A percentile compares a stretch with the other conserved stretches of the same genome.
Conservation (phyloP, 768 basidiomycete genomes). For the Psilocybe tampanensis region DNA sequence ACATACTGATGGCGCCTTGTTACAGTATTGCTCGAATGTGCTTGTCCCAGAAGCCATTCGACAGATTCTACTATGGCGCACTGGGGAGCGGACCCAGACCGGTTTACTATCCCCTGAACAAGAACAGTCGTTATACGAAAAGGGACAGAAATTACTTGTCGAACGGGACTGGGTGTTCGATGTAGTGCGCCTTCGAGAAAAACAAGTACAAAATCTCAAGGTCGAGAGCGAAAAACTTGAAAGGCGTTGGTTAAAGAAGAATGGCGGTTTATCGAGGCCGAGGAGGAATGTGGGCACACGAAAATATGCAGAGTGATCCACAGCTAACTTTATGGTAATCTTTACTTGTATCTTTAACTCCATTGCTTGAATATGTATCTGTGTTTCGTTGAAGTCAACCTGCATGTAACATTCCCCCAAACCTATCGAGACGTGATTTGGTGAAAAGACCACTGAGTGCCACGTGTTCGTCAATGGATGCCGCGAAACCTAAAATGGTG, state of each 20-base stretch:
- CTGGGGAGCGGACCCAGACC: constrained; percentile 53
- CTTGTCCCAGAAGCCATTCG: constrained; percentile 72
- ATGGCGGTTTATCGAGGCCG: constrained; percentile 14
- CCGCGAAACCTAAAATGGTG: not conserved
- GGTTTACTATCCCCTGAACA: constrained; percentile 52
- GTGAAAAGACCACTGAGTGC: constrained; percentile 3
- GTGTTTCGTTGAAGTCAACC: not conserved
- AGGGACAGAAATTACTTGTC: constrained; percentile 47
- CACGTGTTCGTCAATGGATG: constrained; percentile 10
- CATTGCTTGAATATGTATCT: not conserved
- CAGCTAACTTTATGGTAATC: not conserved
- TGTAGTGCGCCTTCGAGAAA: constrained; percentile 47
- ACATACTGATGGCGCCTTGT: not conserved
- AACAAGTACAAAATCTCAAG: constrained; percentile 22
- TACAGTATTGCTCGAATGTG: constrained; percentile 71
- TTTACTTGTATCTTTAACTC: not conserved
- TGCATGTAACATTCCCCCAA: too few relatives aligned
- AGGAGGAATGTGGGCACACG: constrained; percentile 24
- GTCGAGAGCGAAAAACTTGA: constrained; percentile 7
- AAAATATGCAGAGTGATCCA: constrained; percentile 28
- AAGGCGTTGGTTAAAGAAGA: not conserved
- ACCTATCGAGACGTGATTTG: too few relatives aligned
- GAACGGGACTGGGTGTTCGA: constrained; percentile 76
- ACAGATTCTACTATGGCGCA: constrained; percentile 76
- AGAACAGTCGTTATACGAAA: constrained; percentile 55